These are phyloP conservation scores for Ophiostoma tasmaniense DNA, from an alignment of 2,329 filamentous ascomycete genomes.

Conservation along the genomic window DNA sequence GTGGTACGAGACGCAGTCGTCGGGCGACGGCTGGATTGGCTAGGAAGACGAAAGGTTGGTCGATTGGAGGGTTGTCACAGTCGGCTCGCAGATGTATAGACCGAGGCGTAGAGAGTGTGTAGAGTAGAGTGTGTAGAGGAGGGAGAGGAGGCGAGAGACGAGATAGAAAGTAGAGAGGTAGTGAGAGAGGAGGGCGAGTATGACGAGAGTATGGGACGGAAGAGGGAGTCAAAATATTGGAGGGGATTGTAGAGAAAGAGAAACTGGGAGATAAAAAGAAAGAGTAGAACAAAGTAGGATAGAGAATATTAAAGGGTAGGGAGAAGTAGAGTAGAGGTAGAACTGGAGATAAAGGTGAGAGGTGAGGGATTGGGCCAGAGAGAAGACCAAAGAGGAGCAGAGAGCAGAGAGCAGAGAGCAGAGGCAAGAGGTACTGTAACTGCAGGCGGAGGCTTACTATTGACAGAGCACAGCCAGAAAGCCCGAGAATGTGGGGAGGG, in stretches of 20 bases:
- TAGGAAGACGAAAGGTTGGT: not conserved
- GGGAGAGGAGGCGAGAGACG: not conserved
- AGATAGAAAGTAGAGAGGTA: not conserved
- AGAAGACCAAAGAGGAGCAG: not conserved
- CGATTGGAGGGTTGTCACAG: not conserved
- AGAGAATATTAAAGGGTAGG: not conserved
- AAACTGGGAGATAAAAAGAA: not conserved
- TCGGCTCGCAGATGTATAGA: not conserved
- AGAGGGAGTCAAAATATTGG: not conserved
- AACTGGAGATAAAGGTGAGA: slow-evolving; percentile 4
- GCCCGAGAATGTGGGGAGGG: slow-evolving; percentile 14
- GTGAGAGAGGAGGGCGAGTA: not conserved
- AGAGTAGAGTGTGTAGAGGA: not conserved
- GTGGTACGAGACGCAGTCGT: slow-evolving; percentile 23
- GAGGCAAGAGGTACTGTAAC: not conserved
- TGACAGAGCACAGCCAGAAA: slow-evolving; percentile 9
- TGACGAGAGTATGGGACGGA: not conserved
- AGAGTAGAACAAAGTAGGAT: not conserved
- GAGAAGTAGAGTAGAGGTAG: not conserved
- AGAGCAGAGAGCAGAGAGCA: not conserved
- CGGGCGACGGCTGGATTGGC: slow-evolving; percentile 15
- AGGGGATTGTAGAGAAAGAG: not conserved
- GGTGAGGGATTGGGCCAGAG: slow-evolving; percentile 4
- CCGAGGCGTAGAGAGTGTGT: not conserved
- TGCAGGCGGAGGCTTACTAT: not conserved